Evolutionary conservation across 192 early-diverging fungal species (phyloP).

Genomic region (Coemansia sp.): DNA sequence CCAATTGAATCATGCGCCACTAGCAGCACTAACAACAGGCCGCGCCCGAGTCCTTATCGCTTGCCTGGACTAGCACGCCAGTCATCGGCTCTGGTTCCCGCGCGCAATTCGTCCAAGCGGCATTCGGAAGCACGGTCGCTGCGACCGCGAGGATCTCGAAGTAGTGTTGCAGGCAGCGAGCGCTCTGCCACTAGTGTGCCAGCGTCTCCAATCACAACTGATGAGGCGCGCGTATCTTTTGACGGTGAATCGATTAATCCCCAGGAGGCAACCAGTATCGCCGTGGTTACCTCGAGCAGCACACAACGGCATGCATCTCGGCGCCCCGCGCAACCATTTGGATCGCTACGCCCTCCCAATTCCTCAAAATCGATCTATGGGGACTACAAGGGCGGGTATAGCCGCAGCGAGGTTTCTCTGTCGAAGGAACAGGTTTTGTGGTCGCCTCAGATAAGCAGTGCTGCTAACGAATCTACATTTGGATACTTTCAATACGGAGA

Average conservation of each 20-base stretch:
- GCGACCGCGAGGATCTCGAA: conserved; percentile 23
- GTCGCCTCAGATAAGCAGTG: conserved; percentile 43
- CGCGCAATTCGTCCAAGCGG: conserved; percentile 18
- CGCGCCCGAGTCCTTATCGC: conserved; percentile 27
- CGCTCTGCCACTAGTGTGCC: conserved; percentile 25
- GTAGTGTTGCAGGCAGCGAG: conserved; percentile 27
- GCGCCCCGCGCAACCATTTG: conserved; percentile 17
- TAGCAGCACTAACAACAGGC: conserved; percentile 7
- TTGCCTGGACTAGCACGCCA: conserved; percentile 13
- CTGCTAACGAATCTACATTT: conserved; percentile 28
- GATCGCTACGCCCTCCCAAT: conserved; percentile 17
- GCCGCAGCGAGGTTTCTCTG: conserved; percentile 40
- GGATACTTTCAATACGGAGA: conserved; percentile 1
- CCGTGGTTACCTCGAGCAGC: conserved; percentile 21
- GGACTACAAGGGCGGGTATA: conserved; percentile 19
- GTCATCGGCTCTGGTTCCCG: conserved; percentile 6
- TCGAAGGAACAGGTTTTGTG: conserved; percentile 46
- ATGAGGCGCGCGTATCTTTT: conserved; percentile 40
- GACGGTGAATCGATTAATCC: conserved; percentile 36
- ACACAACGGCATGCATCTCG: conserved; percentile 8
- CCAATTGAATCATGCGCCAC: conserved; percentile 5
- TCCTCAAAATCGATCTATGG: conserved; percentile 16
- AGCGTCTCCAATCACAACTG: conserved; percentile 19
- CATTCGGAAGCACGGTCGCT: conserved; percentile 14
- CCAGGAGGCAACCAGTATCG: conserved; percentile 22